These are phyloP conservation scores for Aspergillus alliaceus DNA, from an alignment of 2,329 filamentous ascomycete genomes.

Conservation along the genomic window DNA sequence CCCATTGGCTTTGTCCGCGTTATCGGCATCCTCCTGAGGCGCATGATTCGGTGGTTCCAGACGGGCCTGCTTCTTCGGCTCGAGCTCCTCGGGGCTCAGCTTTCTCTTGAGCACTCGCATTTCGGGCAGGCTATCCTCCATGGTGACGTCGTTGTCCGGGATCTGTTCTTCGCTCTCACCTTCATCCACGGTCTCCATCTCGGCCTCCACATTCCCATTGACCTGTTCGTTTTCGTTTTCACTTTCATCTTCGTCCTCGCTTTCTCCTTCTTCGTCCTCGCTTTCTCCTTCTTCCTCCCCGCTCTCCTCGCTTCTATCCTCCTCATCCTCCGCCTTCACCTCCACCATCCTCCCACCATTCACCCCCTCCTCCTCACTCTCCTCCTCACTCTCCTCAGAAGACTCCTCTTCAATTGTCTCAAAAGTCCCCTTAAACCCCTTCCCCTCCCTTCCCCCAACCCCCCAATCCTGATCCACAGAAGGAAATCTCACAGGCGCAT, in stretches of 20 bases:
- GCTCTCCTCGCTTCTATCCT: not conserved
- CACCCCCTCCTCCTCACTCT: not conserved
- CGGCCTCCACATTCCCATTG: not conserved
- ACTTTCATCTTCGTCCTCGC: not conserved
- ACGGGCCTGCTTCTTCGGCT: conserved; percentile 27
- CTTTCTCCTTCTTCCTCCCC: not conserved
- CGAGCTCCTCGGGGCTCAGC: conserved; percentile 17
- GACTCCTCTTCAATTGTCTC: conserved; percentile 20
- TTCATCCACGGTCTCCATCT: not conserved
- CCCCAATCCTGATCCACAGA: conserved; percentile 40
- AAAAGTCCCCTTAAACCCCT: conserved; percentile 14
- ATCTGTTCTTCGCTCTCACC: conserved; percentile 1
- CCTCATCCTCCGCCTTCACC: conserved; percentile 11
- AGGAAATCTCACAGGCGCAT: conserved; percentile 28
- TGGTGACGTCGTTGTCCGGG: conserved; percentile 18
- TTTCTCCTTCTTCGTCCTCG: not conserved
- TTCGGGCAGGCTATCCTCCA: conserved; percentile 11
- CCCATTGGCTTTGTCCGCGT: not conserved
- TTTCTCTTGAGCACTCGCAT: conserved; percentile 26
- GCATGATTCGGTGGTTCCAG: conserved; percentile 14
- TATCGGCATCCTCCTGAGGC: not conserved
- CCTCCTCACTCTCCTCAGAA: not conserved
- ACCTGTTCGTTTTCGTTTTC: not conserved
- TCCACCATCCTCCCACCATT: not conserved
- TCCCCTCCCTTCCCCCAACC: conserved; percentile 18